Evolutionary conservation across 169 alveolate species (phyloP), one percentile per base, ranked within the genome.

Genomic region (Cryptosporidium baileyi): DNA sequence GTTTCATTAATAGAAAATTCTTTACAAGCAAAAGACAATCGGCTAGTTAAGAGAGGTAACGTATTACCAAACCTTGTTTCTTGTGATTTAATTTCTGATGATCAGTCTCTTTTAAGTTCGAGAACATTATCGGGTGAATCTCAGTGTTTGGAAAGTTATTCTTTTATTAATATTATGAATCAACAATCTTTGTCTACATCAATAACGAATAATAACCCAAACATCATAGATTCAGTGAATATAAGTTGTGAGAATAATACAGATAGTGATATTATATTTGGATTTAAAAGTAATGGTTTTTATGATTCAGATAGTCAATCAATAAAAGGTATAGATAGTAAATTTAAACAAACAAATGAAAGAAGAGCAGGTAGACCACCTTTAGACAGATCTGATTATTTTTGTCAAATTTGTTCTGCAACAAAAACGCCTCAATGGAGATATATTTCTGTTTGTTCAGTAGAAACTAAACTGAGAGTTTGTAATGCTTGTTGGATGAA

Each of bases 401-500:
- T 54, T 57, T 74, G 85, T 36, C 85, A 74, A 59, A 74, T 74
- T 38, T 74, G 85, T 8, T 74, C 85, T 52, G 85, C 85, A 36
- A 74, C 85, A 36, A 74, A 74, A 34, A 74, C 85, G 32, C 85
- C 85, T 26, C 85, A 74, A 34, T 74, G 85, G 85, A 51, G 85
- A 19, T 74, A 74, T 51, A 74, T 74, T 38, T 74, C 85, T 6
- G 85, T 74, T 0, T 74, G 85, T 54, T 74, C 85, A 13, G 65
- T 57, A 15, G 85, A 74, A 13, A 32, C 85, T 3, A 74, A 74
- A 51, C 57, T 74, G 5, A 36, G 85, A 19, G 85, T 74, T 26
- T 74, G 85, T 54, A 74, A 74, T 54, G 85, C 85, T 11, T 74
- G 85, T 26, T 74, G 85, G 85, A 74, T 74, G 85, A 74, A 74